Evolutionary conservation across 176 grass and related monocot genomes (phyloP), one percentile per base, ranked within the genome.

Genomic region (Hsuehochloa calcarea): DNA sequence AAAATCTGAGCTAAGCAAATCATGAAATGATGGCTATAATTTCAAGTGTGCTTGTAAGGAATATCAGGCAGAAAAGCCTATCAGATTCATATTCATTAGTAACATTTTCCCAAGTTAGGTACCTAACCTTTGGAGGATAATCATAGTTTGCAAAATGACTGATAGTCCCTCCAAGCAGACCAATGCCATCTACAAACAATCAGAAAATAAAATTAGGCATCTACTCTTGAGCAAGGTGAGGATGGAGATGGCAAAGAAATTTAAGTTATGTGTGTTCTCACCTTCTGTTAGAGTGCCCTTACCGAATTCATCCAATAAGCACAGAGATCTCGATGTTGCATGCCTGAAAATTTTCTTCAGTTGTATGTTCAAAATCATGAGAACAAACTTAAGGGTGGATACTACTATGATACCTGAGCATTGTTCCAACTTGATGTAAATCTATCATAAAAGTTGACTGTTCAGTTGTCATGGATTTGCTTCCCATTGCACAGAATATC

Each of bases 361-460:
- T 17, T 74, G 47, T 17, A 76, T 61, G 51, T 77, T 27, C 44
- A 88, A 63, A 46, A 66, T 83, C 27, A 87, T 84, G 43, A 67
- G 40, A 29, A 54, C n/a, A 84, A 84, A 44, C 46, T 47, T 82
- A 27, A 82, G 10, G 26, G 71, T 82, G 46, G 37, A 75, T 55
- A 26, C 37, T 75, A 90, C 22, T 65, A 77, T 26, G 29, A 79
- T 95, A 95, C 93, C 96, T 93, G 78, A 98, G 96, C 91, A 98
- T 98, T 84, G 89, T 87, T 82, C 93, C 96, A 87, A 98, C 93
- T 93, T 98, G 93, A 93, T 98, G 96, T 81, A 98, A 88, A 83
- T 98, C 96, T 44, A 95, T 91, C 96, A 98, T 95, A 83, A 98
- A 98, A 55, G 93, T 93, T 72, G 96, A 98, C 74, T 95, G 96